Percentiles rank a stretch among this genome's conserved stretches.
Conservation (phyloP, 176 grass and related monocot genomes). For the Panicum miliaceum region DNA sequence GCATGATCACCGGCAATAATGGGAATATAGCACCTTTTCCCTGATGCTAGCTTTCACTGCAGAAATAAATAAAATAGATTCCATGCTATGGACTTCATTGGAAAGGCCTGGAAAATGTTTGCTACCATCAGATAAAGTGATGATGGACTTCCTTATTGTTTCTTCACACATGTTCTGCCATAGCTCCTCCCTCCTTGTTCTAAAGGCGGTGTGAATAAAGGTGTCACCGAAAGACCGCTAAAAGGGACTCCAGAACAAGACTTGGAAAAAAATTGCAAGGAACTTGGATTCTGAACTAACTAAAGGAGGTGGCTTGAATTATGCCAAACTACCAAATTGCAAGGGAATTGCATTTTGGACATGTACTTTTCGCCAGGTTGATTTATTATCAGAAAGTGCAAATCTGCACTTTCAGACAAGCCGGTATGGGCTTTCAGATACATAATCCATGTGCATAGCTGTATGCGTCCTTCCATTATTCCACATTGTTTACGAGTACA, state of each 20-base stretch:
- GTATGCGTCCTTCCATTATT: background rate
- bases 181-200: conserved; percentile 31
- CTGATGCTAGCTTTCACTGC: conserved; percentile 12
- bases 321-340: background rate
- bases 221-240: conserved; percentile 30
- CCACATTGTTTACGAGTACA: conserved; percentile 6
- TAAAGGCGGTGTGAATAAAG: conserved; percentile 37
- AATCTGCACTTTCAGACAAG: background rate
- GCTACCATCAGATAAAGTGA: conserved; percentile 15
- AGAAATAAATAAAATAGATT: background rate
- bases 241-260: conserved; percentile 28
- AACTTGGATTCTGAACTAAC: conserved; percentile 24
- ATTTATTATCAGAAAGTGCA: background rate
- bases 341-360: conserved; percentile 5
- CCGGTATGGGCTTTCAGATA: conserved; percentile 44
- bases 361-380: background rate
- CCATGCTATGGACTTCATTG: conserved; percentile 27
- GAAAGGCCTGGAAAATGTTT: conserved; percentile 39
- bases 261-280: conserved; percentile 35
- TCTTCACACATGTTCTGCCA: conserved; percentile 33
- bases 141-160: background rate
- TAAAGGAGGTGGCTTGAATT: conserved; percentile 6
- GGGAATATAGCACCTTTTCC: conserved; percentile 43
- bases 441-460: background rate
- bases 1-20: conserved; percentile 33